A percentile compares a stretch with the other conserved stretches of the same genome.
These are phyloP conservation scores for Ganoderma boninense DNA, from an alignment of 1,284 basidiomycete species.

Conservation along the genomic window DNA sequence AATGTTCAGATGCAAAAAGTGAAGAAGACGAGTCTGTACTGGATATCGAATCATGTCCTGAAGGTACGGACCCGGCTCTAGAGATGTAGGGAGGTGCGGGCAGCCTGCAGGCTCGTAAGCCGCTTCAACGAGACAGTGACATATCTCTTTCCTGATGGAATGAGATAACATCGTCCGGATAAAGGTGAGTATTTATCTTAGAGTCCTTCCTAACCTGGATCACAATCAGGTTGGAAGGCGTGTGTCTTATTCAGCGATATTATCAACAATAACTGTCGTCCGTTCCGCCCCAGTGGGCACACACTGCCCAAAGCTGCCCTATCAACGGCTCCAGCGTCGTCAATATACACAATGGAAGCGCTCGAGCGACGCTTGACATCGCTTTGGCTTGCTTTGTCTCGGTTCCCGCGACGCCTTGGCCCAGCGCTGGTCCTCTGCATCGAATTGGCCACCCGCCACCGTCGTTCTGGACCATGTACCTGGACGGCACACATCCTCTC, in stretches of 20 bases:
- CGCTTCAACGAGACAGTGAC: too few species aligned
- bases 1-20: too few species aligned
- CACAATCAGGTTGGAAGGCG: background rate
- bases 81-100: too few species aligned
- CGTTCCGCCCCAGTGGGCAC: background rate
- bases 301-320: background rate
- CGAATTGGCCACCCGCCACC: background rate
- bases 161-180: background rate
- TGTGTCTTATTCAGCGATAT: too few species aligned
- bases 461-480: background rate
- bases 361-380: background rate
- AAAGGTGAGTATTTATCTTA: background rate
- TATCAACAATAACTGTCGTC: background rate
- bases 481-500: background rate
- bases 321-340: background rate
- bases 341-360: background rate
- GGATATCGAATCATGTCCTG: too few species aligned
- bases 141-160: background rate
- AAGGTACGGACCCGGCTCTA: too few species aligned
- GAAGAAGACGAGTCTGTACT: too few species aligned
- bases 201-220: background rate
- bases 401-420: background rate
- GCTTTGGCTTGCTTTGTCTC: slow-evolving; percentile 1
- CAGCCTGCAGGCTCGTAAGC: too few species aligned
- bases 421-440: background rate